Evolutionary conservation across 345 rosid species (phyloP), one percentile per base, ranked within the genome.

Genomic region (Gossypium bickii): DNA sequence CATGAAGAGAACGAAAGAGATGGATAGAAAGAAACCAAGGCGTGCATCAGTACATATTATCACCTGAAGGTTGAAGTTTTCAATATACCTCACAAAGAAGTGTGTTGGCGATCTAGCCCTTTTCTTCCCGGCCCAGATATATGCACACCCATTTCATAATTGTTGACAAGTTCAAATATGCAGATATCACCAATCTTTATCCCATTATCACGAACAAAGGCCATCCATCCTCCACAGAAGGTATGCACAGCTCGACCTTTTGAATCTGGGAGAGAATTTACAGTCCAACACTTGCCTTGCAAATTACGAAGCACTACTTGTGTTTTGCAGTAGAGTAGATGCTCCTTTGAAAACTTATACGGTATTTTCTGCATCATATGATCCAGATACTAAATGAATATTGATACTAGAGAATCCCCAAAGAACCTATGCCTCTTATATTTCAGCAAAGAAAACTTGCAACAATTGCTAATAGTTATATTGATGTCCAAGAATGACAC

Each of bases 211-310:
- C 88, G 87, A 81, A 86, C 89, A 79, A 89, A 89, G 24, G 90
- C 86, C 82, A 84, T 84, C 93, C 93, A 89, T 29, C 93, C 93
- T 44, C 89, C 93, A 67, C 90, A 89, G 58, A 82, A 85, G 25
- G 89, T 85, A 69, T 89, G 89, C 43, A 77, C 63, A 45, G 80
- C 43, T 74, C 87, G 78, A 68, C 90, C 90, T 77, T 82, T 84
- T 10, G 90, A 87, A 73, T 87, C 89, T 27, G 93, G 93, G 76
- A 89, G 83, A 18, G 90, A 87, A 80, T 89, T 84, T 62, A 89
- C 93, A 1, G 81, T 82, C 93, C 93, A 89, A 51, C 79, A 79
- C 68, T 74, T 79, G 72, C 90, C 89, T 73, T 68, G 79, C 45
- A 67, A 47, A 78, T 83, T 87, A 34, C 85, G 76, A 74, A 89